Percentiles rank a stretch among this genome's conserved stretches.
Conservation (phyloP, 345 rosid species). For the Garcia nutans region DNA sequence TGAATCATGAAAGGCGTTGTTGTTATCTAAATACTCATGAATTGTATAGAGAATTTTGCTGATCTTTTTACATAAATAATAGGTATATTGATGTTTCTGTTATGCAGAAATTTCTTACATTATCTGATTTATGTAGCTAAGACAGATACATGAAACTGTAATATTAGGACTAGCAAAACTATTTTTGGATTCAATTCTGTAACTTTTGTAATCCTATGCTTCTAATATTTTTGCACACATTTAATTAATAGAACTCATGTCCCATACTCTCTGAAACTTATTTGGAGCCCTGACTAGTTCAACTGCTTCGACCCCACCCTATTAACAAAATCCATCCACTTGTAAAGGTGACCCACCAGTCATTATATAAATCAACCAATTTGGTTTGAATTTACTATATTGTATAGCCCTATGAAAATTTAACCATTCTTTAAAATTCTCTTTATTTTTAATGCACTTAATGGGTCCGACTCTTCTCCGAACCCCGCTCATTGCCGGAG, state of each 20-base stretch:
- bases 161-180: neutral
- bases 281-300: neutral
- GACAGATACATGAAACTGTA: neutral
- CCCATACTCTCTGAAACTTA: neutral
- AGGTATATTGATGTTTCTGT: neutral
- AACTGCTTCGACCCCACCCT: slow-evolving; percentile 13
- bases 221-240: neutral
- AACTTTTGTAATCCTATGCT: neutral
- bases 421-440: no score
- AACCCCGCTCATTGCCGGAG: no score
- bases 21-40: neutral
- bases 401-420: no score
- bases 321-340: slow-evolving; percentile 2
- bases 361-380: slow-evolving; percentile 13
- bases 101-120: neutral
- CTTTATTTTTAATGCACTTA: no score
- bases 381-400: no score
- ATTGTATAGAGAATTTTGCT: neutral
- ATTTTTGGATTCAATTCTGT: neutral
- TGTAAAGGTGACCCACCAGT: slow-evolving; percentile 10
- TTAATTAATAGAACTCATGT: neutral
- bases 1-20: neutral
- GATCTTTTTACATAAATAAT: neutral
- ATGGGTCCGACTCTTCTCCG: no score
- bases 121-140: neutral